A percentile compares a stretch with the other conserved stretches of the same genome.
Evolutionary conservation across 2,329 filamentous ascomycete genomes (phyloP).

Genomic region (Arthrobotrys musiformis): DNA sequence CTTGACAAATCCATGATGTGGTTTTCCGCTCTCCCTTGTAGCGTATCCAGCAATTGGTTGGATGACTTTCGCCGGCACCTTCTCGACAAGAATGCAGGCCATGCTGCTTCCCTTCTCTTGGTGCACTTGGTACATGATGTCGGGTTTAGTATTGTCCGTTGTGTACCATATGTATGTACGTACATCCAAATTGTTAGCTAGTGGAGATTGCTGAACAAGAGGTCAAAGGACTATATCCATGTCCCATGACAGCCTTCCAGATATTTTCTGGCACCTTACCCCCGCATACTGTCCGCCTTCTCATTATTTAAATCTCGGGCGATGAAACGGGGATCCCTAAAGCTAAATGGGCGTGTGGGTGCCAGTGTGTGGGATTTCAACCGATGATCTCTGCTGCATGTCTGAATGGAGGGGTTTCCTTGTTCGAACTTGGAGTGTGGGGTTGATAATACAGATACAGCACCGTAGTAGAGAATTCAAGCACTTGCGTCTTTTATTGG

Average conservation of each 20-base stretch:
- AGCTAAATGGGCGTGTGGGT: background rate
- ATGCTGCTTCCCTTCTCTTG: conserved; percentile 1
- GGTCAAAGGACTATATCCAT: background rate
- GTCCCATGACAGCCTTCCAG: background rate
- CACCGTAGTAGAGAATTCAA: background rate
- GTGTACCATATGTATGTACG: background rate
- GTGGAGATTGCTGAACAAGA: background rate
- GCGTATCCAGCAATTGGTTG: background rate
- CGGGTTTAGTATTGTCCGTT: conserved; percentile 8
- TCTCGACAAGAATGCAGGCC: conserved; percentile 10
- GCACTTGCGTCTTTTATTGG: background rate
- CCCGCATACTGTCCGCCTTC: background rate
- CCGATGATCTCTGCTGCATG: conserved; percentile 1
- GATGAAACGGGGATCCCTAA: conserved; percentile 1
- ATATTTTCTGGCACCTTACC: background rate
- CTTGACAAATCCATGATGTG: background rate
- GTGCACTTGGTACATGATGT: conserved; percentile 2
- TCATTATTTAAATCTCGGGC: background rate
- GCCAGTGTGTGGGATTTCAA: conserved; percentile 17
- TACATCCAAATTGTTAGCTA: too few species aligned
- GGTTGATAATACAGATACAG: conserved; percentile 27
- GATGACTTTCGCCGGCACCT: background rate
- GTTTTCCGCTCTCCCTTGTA: background rate
- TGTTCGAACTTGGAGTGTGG: conserved; percentile 25
- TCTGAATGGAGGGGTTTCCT: background rate